Conservation (phyloP, 108 stramenopile species). For the Epithemia pelagica region DNA sequence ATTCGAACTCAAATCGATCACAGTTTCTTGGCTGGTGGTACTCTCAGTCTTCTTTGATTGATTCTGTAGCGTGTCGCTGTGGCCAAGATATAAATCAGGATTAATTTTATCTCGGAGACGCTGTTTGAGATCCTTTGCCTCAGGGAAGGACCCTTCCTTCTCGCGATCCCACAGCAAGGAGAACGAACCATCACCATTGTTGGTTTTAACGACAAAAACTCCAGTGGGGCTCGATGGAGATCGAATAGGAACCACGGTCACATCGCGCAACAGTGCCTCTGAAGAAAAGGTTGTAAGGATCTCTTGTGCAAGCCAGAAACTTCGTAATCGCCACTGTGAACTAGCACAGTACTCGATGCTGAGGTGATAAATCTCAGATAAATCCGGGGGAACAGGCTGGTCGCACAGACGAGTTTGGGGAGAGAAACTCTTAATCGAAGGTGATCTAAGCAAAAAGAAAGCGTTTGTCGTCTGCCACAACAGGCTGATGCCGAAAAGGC, state of each 20-base stretch:
- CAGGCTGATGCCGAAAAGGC: too few relatives aligned
- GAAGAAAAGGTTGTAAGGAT: slow-evolving; percentile 64
- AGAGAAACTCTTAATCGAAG: too few relatives aligned
- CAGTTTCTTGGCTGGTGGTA: not conserved
- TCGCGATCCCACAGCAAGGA: slow-evolving; percentile 43
- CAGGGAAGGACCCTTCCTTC: slow-evolving; percentile 62
- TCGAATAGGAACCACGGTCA: slow-evolving; percentile 46
- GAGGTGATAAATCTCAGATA: slow-evolving; percentile 18
- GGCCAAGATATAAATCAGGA: slow-evolving; percentile 61
- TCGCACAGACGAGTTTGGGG: too few relatives aligned
- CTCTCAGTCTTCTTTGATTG: slow-evolving; percentile 2
- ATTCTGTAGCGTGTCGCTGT: slow-evolving; percentile 42
- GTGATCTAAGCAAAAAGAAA: too few relatives aligned
- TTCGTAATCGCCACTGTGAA: slow-evolving; percentile 73
- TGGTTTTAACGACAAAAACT: not conserved
- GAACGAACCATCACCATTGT: not conserved
- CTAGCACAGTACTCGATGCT: slow-evolving; percentile 78
- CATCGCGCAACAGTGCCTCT: slow-evolving; percentile 29
- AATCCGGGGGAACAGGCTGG: too few relatives aligned
- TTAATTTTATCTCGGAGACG: slow-evolving; percentile 57
- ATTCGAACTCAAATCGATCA: not conserved
- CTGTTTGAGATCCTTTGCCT: slow-evolving; percentile 74
- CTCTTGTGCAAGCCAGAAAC: slow-evolving; percentile 76
- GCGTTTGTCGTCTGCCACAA: too few relatives aligned
- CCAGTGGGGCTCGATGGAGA: slow-evolving; percentile 23